Conservation (phyloP, 2,329 filamentous ascomycete species). For the Aspergillus hortae region DNA sequence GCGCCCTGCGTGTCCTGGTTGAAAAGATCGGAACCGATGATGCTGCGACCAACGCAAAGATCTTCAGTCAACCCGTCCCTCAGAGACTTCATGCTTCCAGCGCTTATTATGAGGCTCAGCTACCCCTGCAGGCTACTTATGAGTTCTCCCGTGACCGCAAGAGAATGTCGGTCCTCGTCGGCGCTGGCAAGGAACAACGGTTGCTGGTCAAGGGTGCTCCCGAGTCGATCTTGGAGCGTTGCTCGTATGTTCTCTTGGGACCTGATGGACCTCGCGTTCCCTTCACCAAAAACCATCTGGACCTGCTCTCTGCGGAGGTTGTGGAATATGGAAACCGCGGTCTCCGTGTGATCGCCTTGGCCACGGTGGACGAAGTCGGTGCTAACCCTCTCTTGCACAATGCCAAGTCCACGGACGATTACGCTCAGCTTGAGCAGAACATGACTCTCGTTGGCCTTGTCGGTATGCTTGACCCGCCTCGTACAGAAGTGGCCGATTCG, state of each 20-base stretch:
- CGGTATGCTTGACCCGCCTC: conserved; percentile 94
- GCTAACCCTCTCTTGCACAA: conserved; percentile 66
- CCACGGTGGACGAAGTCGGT: conserved; percentile 72
- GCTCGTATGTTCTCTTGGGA: conserved; percentile 76
- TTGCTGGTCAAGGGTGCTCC: conserved; percentile 95
- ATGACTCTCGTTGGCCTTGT: conserved; percentile 93
- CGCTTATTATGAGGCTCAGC: conserved; percentile 74
- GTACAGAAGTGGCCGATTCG: conserved; percentile 81
- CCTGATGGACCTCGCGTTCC: conserved; percentile 72
- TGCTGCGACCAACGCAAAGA: conserved; percentile 53
- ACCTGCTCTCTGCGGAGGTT: conserved; percentile 73
- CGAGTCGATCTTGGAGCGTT: conserved; percentile 89
- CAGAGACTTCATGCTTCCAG: conserved; percentile 77
- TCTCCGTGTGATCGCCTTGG: conserved; percentile 90
- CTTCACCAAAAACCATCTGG: conserved; percentile 65
- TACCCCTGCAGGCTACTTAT: conserved; percentile 76
- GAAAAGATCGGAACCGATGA: conserved; percentile 92
- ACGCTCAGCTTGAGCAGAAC: conserved; percentile 82
- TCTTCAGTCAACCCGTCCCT: conserved; percentile 46
- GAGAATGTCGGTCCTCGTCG: conserved; percentile 96
- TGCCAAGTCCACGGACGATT: conserved; percentile 80
- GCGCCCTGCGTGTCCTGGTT: conserved; percentile 80
- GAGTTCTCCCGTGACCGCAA: conserved; percentile 98
- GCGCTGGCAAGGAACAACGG: conserved; percentile 66
- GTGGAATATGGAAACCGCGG: conserved; percentile 88